These are phyloP conservation scores for Vitis riparia DNA, from an alignment of 164 flowering plant genomes.

Conservation along the genomic window DNA sequence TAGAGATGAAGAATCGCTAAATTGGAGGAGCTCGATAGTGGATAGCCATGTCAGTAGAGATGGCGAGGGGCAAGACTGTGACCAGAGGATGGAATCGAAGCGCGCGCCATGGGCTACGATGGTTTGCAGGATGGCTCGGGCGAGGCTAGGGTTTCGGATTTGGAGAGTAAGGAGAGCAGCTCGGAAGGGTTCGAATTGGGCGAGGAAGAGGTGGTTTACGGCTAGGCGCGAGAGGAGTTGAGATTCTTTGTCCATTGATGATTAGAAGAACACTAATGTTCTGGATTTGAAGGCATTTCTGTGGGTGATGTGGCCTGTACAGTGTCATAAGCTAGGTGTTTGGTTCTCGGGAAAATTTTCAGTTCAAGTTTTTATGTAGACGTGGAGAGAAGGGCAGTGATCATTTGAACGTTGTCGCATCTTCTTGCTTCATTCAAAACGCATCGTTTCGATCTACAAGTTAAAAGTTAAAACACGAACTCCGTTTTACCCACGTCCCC, in stretches of 20 bases:
- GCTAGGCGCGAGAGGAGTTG: constrained; percentile 66
- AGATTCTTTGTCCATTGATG: constrained; percentile 65
- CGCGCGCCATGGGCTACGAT: constrained; percentile 63
- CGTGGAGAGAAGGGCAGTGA: no score
- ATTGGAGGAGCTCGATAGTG: constrained; percentile 59
- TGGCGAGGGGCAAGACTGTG: constrained; percentile 64
- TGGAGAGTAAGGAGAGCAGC: constrained; percentile 68
- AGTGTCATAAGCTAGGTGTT: no score
- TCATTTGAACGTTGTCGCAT: no score
- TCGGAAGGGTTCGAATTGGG: constrained; percentile 87
- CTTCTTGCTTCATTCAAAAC: no score
- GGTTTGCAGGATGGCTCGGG: constrained; percentile 65
- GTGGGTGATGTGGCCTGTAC: no score
- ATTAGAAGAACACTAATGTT: not conserved
- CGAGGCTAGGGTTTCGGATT: constrained; percentile 55
- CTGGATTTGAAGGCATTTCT: no score
- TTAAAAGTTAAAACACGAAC: no score
- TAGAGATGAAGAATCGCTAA: constrained; percentile 36
- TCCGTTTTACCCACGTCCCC: no score
- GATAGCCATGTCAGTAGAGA: constrained; percentile 68
- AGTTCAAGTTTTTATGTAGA: no score
- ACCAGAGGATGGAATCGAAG: constrained; percentile 48
- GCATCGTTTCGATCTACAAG: no score
- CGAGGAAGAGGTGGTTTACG: constrained; percentile 78
- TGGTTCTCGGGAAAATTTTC: no score